phyloP scores from a whole-genome alignment of 2,329 filamentous ascomycete species.

The Pseudocercospora eumusae region DNA sequence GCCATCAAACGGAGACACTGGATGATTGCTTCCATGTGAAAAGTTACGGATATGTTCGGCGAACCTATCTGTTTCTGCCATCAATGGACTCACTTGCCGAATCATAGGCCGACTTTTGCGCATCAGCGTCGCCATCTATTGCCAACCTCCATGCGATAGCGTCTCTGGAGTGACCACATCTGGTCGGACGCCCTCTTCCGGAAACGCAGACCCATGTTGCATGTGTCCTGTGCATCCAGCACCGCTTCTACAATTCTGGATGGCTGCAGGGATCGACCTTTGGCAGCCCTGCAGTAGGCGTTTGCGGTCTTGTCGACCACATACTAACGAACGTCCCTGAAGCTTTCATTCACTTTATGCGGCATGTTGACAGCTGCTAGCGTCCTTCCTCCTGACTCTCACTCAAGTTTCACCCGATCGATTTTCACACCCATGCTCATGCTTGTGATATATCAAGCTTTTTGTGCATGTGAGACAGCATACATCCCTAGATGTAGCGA shows the following conservation, averaged over 20 bases:
- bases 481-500: constrained; percentile 5
- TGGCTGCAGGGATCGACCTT: constrained; percentile 10
- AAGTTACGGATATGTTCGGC: constrained; percentile 4
- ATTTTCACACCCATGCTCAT: constrained; percentile 3
- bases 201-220: background rate
- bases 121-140: too few species aligned
- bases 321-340: background rate
- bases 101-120: background rate
- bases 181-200: too few species aligned
- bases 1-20: constrained; percentile 7
- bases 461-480: constrained; percentile 3
- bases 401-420: background rate
- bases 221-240: background rate
- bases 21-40: background rate
- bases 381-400: background rate
- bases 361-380: constrained; percentile 1
- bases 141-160: too few species aligned
- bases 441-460: constrained; percentile 7
- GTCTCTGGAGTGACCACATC: too few species aligned
- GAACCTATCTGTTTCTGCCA: background rate
- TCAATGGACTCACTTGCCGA: background rate
- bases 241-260: background rate
- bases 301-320: background rate
- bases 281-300: constrained; percentile 3
- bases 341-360: background rate